Percentiles rank a stretch among this genome's conserved stretches.
Conservation (phyloP, 75 land plant species). For the Selaginella tamariscina region DNA sequence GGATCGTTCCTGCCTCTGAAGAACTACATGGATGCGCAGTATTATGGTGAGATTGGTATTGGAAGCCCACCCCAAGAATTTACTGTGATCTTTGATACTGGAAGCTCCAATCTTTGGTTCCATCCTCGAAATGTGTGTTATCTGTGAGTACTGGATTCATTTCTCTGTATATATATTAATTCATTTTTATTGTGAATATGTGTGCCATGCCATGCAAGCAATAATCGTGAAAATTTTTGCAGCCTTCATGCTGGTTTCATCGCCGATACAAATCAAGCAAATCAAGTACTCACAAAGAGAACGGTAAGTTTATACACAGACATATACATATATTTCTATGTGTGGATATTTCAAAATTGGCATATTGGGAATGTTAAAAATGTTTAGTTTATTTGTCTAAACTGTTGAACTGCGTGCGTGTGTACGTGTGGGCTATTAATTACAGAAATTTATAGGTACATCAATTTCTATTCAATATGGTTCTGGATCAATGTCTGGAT, state of each 20-base stretch:
- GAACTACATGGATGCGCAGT: conserved; percentile 84
- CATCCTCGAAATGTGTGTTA: conserved; percentile 73
- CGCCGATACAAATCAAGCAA: conserved; percentile 43
- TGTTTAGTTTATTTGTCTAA: too few species aligned
- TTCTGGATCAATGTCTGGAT: conserved; percentile 58
- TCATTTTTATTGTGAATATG: too few species aligned
- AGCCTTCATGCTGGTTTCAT: conserved; percentile 33
- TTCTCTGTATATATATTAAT: neutral
- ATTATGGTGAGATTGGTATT: conserved; percentile 71
- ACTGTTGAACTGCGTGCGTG: too few species aligned
- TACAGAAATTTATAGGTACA: conserved; percentile 52
- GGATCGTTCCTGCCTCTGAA: conserved; percentile 30
- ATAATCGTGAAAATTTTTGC: neutral
- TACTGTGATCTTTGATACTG: conserved; percentile 86
- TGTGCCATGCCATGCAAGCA: too few species aligned
- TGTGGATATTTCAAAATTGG: neutral
- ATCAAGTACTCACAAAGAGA: conserved; percentile 54
- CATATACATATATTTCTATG: neutral
- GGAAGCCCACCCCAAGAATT: conserved; percentile 80
- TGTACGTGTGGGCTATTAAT: neutral
- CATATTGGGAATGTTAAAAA: too few species aligned
- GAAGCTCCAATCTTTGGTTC: conserved; percentile 93
- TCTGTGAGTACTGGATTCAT: conserved; percentile 41
- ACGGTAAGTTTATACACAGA: conserved; percentile 36
- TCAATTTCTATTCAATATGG: conserved; percentile 56